These are phyloP conservation scores for Wickerhamiella kazuoi DNA, from an alignment of 805 yeast species.

Conservation along the genomic window DNA sequence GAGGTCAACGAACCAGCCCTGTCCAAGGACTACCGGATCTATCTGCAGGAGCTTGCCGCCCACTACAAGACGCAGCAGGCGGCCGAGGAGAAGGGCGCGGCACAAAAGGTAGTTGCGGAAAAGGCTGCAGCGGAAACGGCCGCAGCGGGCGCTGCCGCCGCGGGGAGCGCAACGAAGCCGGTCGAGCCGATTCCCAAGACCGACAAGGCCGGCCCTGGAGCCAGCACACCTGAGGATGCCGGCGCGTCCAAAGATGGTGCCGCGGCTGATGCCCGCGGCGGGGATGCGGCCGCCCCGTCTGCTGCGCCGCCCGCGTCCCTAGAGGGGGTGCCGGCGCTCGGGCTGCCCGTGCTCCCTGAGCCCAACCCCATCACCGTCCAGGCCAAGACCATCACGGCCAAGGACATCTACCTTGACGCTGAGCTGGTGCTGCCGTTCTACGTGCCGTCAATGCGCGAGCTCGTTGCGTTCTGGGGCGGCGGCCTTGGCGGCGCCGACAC, in stretches of 20 bases:
- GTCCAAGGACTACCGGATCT: conserved; percentile 32
- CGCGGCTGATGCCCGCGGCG: no score
- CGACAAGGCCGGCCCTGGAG: background rate
- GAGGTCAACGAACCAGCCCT: conserved; percentile 67
- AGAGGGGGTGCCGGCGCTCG: background rate
- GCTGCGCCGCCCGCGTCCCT: background rate
- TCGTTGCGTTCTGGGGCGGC: conserved; percentile 59
- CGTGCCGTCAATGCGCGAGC: conserved; percentile 57
- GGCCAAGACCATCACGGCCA: conserved; percentile 7
- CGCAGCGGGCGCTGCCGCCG: background rate
- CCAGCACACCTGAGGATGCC: background rate
- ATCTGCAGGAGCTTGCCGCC: conserved; percentile 23
- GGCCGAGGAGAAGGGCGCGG: conserved; percentile 6
- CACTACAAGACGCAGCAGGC: conserved; percentile 16
- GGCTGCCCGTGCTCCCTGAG: background rate
- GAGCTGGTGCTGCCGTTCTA: conserved; percentile 29
- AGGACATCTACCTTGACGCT: conserved; percentile 20
- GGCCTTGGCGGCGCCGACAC: conserved; percentile 45
- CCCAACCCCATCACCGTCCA: conserved; percentile 3
- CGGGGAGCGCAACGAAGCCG: background rate
- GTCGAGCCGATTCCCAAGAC: background rate
- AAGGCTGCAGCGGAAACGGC: background rate
- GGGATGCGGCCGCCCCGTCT: no score
- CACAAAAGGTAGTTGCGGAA: conserved; percentile 1
- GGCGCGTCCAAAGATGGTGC: background rate